Percentiles rank a stretch among this genome's conserved stretches.
Conservation (phyloP, 2,329 filamentous ascomycete genomes). For the Xylariaceae sp. region DNA sequence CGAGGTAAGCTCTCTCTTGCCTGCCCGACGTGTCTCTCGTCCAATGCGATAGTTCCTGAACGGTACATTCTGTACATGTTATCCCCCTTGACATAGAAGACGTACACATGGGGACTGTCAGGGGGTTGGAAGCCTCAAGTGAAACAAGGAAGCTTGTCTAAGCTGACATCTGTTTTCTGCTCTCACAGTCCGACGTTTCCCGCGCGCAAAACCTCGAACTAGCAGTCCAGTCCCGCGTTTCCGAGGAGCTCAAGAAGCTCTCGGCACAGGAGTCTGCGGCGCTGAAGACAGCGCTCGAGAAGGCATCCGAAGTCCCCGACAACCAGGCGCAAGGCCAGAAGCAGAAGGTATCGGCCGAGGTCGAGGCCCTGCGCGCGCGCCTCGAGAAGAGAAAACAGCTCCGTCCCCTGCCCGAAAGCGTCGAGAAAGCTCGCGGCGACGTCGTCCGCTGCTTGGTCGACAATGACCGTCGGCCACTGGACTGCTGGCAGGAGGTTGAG, state of each 20-base stretch:
- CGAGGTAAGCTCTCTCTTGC: constrained; percentile 56
- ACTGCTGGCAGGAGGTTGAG: constrained; percentile 94
- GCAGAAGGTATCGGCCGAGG: constrained; percentile 53
- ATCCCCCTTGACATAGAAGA: background rate
- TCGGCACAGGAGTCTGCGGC: constrained; percentile 64
- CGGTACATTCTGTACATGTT: background rate
- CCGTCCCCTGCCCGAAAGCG: constrained; percentile 61
- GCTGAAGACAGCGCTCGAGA: constrained; percentile 63
- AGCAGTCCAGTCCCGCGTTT: constrained; percentile 81
- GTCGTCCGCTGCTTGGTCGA: constrained; percentile 76
- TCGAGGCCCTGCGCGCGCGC: constrained; percentile 53
- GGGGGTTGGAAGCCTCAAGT: background rate
- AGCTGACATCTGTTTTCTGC: constrained; percentile 5
- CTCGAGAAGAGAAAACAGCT: constrained; percentile 60
- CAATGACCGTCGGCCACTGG: constrained; percentile 80
- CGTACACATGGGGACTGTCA: background rate
- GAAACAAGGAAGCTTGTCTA: background rate
- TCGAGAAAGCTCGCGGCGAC: constrained; percentile 69
- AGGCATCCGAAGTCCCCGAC: constrained; percentile 33
- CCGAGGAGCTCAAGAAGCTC: constrained; percentile 76
- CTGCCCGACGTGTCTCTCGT: background rate
- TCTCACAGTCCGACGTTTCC: constrained; percentile 73
- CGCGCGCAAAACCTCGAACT: constrained; percentile 79
- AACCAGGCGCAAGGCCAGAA: constrained; percentile 30
- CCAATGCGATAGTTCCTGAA: background rate